Evolutionary conservation across 148 eudicot species (phyloP).

Genomic region (Amaranthus palmeri): DNA sequence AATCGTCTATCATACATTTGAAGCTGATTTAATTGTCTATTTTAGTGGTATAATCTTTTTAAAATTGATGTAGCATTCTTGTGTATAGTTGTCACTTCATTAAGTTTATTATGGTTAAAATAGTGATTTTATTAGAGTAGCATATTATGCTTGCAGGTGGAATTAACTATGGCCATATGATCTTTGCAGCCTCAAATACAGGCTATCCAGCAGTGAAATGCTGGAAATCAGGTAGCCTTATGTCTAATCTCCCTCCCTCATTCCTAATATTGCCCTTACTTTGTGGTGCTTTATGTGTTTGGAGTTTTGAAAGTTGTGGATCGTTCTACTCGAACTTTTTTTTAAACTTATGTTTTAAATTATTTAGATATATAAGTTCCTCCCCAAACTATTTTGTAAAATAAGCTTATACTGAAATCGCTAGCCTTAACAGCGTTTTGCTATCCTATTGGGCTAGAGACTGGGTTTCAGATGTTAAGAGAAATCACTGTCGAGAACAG

Average conservation of each 20-base stretch:
- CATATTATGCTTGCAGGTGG: conserved; percentile 50
- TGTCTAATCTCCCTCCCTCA: neutral
- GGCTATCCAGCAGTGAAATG: conserved; percentile 85
- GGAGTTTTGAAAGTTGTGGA: neutral
- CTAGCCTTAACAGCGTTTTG: too few relatives aligned
- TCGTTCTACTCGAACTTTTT: neutral
- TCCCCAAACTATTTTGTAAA: too few relatives aligned
- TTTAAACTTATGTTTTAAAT: too few relatives aligned
- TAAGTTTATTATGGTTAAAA: neutral
- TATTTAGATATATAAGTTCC: too few relatives aligned
- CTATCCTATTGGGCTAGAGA: too few relatives aligned
- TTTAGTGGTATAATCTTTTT: neutral
- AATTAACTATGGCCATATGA: conserved; percentile 88
- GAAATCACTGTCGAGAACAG: too few relatives aligned
- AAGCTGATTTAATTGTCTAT: too few relatives aligned
- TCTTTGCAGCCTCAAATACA: conserved; percentile 94
- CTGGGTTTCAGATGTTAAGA: too few relatives aligned
- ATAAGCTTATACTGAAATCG: too few relatives aligned
- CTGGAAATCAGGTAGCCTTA: conserved; percentile 84
- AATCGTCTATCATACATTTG: too few relatives aligned
- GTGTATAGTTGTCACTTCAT: neutral
- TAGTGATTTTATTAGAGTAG: conserved; percentile 10
- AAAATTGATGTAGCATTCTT: neutral
- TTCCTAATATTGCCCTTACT: neutral
- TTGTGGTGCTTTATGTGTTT: neutral